A percentile compares a stretch with the other conserved stretches of the same genome.
These are phyloP conservation scores for Trametes pubescens DNA, from an alignment of 1,284 basidiomycete genomes.

Conservation along the genomic window DNA sequence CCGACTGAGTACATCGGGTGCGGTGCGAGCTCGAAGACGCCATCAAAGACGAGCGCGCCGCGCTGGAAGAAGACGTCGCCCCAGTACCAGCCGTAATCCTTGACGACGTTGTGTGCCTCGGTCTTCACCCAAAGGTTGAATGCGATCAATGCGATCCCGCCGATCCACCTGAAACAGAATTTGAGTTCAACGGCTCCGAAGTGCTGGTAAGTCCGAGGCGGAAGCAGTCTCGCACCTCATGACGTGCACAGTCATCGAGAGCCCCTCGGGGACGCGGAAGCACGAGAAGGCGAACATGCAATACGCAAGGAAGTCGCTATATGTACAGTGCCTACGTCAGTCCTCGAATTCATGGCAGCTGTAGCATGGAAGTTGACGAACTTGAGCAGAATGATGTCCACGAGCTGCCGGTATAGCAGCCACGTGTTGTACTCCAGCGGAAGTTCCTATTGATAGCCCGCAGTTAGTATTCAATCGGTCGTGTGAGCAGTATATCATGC, in stretches of 20 bases:
- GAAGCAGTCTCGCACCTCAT: slow-evolving; percentile 60
- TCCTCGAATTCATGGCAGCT: neutral
- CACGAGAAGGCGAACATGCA: slow-evolving; percentile 95
- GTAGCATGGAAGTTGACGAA: slow-evolving; percentile 48
- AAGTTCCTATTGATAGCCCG: slow-evolving; percentile 59
- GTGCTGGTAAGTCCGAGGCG: slow-evolving; percentile 20
- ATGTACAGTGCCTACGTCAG: neutral
- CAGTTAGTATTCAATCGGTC: slow-evolving; percentile 29
- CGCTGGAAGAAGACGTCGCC: slow-evolving; percentile 97
- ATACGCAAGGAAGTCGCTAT: slow-evolving; percentile 93
- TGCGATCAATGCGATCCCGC: slow-evolving; percentile 84
- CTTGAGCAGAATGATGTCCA: slow-evolving; percentile 97
- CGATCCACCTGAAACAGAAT: slow-evolving; percentile 73
- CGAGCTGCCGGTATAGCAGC: slow-evolving; percentile 91
- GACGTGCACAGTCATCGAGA: slow-evolving; percentile 79
- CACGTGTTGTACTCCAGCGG: slow-evolving; percentile 90
- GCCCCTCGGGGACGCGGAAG: slow-evolving; percentile 82
- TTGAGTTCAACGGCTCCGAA: slow-evolving; percentile 16
- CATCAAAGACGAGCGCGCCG: slow-evolving; percentile 93
- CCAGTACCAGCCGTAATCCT: slow-evolving; percentile 97
- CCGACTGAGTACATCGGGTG: slow-evolving; percentile 97
- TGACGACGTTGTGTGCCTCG: slow-evolving; percentile 96
- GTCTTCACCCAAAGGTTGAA: slow-evolving; percentile 99
- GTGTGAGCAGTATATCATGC: slow-evolving; percentile 21
- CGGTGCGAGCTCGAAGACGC: slow-evolving; percentile 93